Conservation (phyloP, 2,329 filamentous ascomycete species). For the Calonectria crousiana region DNA sequence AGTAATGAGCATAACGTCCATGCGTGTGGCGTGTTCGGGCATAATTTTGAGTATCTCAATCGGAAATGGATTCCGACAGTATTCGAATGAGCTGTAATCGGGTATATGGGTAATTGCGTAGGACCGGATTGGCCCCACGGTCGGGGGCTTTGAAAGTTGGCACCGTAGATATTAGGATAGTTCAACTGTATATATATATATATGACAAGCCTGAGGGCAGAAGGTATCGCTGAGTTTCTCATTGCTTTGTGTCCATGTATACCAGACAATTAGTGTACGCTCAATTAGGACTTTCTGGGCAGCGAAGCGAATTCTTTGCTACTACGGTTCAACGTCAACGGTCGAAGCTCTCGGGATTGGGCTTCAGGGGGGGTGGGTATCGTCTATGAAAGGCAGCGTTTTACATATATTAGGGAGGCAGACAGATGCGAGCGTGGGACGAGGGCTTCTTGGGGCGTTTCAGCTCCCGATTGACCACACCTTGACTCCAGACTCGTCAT, state of each 20-base stretch:
- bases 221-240: background rate
- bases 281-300: background rate
- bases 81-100: conserved; percentile 13
- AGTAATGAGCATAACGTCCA: conserved; percentile 20
- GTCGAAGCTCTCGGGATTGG: background rate
- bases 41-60: conserved; percentile 1
- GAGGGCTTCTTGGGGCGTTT: background rate
- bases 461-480: conserved; percentile 42
- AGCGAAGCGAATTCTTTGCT: no score
- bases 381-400: background rate
- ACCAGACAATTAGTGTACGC: no score
- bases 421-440: background rate
- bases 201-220: background rate
- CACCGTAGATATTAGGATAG: conserved; percentile 34
- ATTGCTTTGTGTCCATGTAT: background rate
- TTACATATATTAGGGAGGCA: background rate
- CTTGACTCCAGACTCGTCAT: conserved; percentile 42
- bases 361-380: background rate
- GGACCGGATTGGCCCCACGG: conserved; percentile 31
- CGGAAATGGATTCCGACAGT: conserved; percentile 7
- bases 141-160: conserved; percentile 17
- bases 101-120: conserved; percentile 31
- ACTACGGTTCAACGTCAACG: background rate
- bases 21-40: conserved; percentile 7
- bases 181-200: conserved; percentile 10